phyloP scores from a whole-genome alignment of 176 grass and related monocot species.

The Cenchrus purpureus region DNA sequence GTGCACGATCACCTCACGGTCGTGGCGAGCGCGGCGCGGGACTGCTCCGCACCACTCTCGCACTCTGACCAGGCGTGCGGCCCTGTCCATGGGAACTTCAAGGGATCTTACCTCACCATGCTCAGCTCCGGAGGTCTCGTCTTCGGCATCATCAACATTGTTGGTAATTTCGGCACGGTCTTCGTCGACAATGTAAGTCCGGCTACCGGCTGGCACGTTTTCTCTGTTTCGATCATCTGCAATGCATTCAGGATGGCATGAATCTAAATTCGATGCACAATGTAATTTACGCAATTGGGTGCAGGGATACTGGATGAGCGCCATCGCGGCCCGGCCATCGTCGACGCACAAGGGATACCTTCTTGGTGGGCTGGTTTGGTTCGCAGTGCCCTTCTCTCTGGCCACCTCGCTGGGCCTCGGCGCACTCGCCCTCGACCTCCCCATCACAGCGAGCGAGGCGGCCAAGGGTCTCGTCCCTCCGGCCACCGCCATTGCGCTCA shows the following conservation, averaged over 20 bases:
- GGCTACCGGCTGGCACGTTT: neutral
- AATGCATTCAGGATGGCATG: neutral
- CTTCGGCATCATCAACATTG: constrained; percentile 84
- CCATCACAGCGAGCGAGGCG: constrained; percentile 61
- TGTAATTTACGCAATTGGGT: neutral
- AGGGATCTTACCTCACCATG: constrained; percentile 84
- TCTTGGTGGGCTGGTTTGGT: constrained; percentile 76
- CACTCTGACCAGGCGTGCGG: constrained; percentile 64
- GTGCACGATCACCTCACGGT: constrained; percentile 63
- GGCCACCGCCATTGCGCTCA: constrained; percentile 66
- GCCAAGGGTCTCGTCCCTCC: constrained; percentile 69
- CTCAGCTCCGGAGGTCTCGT: constrained; percentile 78
- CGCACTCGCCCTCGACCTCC: constrained; percentile 74
- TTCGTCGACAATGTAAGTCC: constrained; percentile 69
- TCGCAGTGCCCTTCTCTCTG: constrained; percentile 77
- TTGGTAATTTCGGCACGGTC: constrained; percentile 79
- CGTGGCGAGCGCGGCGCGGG: constrained; percentile 50
- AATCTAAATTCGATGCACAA: neutral
- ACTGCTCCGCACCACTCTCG: constrained; percentile 57
- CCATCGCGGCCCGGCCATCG: constrained; percentile 73
- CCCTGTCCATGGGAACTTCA: constrained; percentile 68
- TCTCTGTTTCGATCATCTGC: neutral
- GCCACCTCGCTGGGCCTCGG: constrained; percentile 76
- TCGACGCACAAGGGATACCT: constrained; percentile 83
- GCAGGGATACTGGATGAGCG: constrained; percentile 84